phyloP scores from a whole-genome alignment of 1,139 yeast species.

The Hansenula sp. region DNA sequence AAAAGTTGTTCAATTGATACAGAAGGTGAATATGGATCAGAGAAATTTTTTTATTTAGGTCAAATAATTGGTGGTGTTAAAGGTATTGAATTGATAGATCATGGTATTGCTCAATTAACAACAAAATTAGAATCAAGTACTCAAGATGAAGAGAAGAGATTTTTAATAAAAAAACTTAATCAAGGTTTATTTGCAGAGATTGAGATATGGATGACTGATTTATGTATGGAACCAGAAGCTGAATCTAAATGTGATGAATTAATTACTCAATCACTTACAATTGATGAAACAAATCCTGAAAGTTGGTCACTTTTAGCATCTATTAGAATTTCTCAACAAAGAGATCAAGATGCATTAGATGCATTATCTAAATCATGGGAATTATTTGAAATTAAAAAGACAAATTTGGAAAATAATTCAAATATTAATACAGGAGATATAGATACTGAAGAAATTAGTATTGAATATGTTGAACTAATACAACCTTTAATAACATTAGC shows the following conservation, averaged over 20 bases:
- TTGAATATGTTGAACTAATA: conserved; percentile 57
- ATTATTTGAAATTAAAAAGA: conserved; percentile 50
- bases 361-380: conserved; percentile 76
- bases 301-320: conserved; percentile 81
- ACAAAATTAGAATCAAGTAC: conserved; percentile 28
- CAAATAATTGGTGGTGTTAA: conserved; percentile 83
- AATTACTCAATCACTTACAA: conserved; percentile 58
- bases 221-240: conserved; percentile 91
- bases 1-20: conserved; percentile 69
- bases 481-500: conserved; percentile 69
- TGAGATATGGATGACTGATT: conserved; percentile 99
- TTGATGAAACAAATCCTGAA: conserved; percentile 62
- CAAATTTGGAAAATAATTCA: conserved; percentile 43
- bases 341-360: conserved; percentile 63
- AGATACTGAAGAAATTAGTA: conserved; percentile 34
- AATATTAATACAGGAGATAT: conserved; percentile 14
- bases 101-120: conserved; percentile 47
- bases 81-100: conserved; percentile 63
- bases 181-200: conserved; percentile 82
- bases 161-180: conserved; percentile 41
- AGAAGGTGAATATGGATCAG: conserved; percentile 58
- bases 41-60: conserved; percentile 85
- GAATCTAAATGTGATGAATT: conserved; percentile 74
- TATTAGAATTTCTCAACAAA: conserved; percentile 84
- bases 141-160: conserved; percentile 11